A percentile compares a stretch with the other conserved stretches of the same genome.
These are phyloP conservation scores for Populus tomentosa DNA, from an alignment of 441 rosid genomes.

Conservation along the genomic window DNA sequence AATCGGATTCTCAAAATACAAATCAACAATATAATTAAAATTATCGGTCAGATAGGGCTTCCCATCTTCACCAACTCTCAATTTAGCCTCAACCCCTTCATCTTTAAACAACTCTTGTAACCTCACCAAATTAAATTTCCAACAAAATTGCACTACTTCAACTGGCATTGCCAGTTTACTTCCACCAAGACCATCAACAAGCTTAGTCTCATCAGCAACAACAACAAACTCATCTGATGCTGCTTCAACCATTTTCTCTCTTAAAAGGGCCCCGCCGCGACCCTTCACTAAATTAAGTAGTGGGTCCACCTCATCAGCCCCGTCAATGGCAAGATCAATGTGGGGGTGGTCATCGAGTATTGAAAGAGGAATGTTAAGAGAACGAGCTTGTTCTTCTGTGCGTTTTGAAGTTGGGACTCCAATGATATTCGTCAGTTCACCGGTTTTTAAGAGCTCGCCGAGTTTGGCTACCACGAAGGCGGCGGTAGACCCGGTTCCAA, in stretches of 20 bases:
- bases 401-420: conserved; percentile 85
- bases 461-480: conserved; percentile 77
- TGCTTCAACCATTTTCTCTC: conserved; percentile 93
- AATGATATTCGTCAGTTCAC: conserved; percentile 54
- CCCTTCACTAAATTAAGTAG: conserved; percentile 82
- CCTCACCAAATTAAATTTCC: conserved; percentile 67
- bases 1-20: conserved; percentile 72
- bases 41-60: conserved; percentile 84
- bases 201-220: conserved; percentile 77
- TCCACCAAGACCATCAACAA: conserved; percentile 81
- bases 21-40: conserved; percentile 74
- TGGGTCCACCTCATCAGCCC: conserved; percentile 95
- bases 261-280: conserved; percentile 84
- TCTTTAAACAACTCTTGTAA: conserved; percentile 61
- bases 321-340: conserved; percentile 86
- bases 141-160: conserved; percentile 85
- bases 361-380: conserved; percentile 74
- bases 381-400: conserved; percentile 79
- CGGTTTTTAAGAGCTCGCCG: conserved; percentile 58
- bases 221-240: conserved; percentile 77
- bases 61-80: conserved; percentile 51
- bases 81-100: conserved; percentile 57
- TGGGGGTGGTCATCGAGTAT: conserved; percentile 61
- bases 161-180: conserved; percentile 91
- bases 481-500: conserved; percentile 94